Base-by-base conservation (phyloP, 345 rosid species). In the Salix purpurea region DNA sequence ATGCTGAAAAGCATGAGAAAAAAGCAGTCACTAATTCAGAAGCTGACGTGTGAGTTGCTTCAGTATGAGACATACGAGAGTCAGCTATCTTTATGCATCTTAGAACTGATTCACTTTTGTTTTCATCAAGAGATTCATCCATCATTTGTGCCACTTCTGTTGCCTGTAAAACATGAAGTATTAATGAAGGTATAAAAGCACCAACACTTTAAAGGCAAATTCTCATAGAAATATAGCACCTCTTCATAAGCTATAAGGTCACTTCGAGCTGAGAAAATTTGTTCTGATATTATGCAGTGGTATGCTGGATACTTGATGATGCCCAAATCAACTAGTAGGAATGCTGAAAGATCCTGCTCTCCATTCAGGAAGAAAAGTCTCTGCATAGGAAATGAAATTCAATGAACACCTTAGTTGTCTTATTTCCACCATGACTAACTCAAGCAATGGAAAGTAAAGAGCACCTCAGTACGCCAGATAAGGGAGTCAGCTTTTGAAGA, bases 311-410 rank as follows among this genome's bases (percentile, higher is more conserved):
- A 95, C 76, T 90, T 93, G 67, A 93, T 85, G 44, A 88, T 87
- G 71, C 99, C 96, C 73, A 93, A 83, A 89, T 95, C 96, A 74
- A 88, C 90, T 32, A 93, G 83, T 81, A 95, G 84, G 87, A 95
- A 95, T 32, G 92, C 83, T 50, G 96, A 89, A 50, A 91, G 80
- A 86, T 93, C 91, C 83, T 93, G 97, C 71, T 89, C 96, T 80
- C 97, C 98, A 72, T 91, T 93, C 78, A 95, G 89, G 82, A 95
- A 95, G 88, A 95, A 93, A 79, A 91, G 94, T 75, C 98, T 88
- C 99, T 95, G 94, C 88, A 86, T 26, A 71, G 72, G 40, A 74
- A 74, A 69, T 11, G 73, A 62, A 70, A 24, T 71, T 10, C 66
- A 44, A n/a, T 46, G 52, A 58, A 23, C 37, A 67, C 16, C 44